A percentile compares a stretch with the other conserved stretches of the same genome.
These are phyloP conservation scores for Lojkania enalia DNA, from an alignment of 2,329 filamentous ascomycete genomes.

Conservation along the genomic window DNA sequence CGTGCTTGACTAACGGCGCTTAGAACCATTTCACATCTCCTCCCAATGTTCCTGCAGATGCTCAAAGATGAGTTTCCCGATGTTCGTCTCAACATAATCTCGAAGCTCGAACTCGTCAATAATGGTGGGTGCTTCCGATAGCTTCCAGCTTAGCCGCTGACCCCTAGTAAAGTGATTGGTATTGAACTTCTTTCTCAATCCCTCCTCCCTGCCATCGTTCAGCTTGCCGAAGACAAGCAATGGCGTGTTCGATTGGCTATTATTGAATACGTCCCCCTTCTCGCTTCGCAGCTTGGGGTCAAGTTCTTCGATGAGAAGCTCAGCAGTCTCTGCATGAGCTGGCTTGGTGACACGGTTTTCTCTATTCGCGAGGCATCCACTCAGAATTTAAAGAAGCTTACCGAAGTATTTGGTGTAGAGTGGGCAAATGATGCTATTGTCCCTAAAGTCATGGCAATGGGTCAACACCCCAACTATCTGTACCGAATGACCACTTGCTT, in stretches of 20 bases:
- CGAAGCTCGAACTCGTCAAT: conserved; percentile 98
- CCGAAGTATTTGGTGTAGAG: conserved; percentile 96
- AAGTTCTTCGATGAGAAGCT: conserved; percentile 99
- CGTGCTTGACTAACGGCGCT: conserved; percentile 24
- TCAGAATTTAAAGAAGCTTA: conserved; percentile 96
- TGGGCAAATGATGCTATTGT: conserved; percentile 98
- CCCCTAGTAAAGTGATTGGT: conserved; percentile 75
- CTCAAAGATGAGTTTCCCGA: conserved; percentile 99
- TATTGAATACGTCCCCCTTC: conserved; percentile 97
- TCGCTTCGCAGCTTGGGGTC: conserved; percentile 93
- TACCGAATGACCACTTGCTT: conserved; percentile 99
- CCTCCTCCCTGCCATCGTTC: conserved; percentile 93
- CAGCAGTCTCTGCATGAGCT: conserved; percentile 93
- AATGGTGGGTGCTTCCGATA: conserved; percentile 65
- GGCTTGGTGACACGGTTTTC: conserved; percentile 97
- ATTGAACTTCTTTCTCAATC: conserved; percentile 97
- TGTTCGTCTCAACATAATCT: conserved; percentile 97
- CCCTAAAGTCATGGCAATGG: conserved; percentile 98
- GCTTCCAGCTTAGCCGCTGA: conserved; percentile 14
- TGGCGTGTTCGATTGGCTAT: conserved; percentile 98
- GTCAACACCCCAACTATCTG: conserved; percentile 95
- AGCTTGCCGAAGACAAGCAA: conserved; percentile 98
- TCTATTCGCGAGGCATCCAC: conserved; percentile 97
- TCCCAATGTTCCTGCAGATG: conserved; percentile 99
- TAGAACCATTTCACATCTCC: conserved; percentile 91